Base-by-base conservation (phyloP, 352 stramenopile genomes). In the Phytophthora quininea region DNA sequence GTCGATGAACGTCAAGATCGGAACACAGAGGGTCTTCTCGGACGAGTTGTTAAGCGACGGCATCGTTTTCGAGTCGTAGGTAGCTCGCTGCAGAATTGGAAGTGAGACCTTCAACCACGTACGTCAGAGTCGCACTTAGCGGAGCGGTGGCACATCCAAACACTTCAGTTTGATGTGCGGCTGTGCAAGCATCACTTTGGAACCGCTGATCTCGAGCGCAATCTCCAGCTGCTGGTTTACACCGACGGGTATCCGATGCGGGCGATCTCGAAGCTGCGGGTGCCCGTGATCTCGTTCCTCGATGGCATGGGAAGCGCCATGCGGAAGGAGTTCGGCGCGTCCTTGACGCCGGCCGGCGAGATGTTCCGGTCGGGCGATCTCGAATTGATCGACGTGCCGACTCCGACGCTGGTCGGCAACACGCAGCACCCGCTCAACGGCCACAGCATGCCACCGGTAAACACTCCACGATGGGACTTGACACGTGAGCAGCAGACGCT, bases 271-370 rank as follows among this genome's bases (percentile, higher is more conserved):
- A 62, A 69, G 45, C 32, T 76, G 4, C 58, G 64, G 9, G 54
- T 77, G 3, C 73, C 73, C 10, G 57, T 80, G 27, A 58, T 78
- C 19, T 76, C 73, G 35, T 76, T 77, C 51, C 65, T 81, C 54
- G 59, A 60, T 62, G 69, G 73, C 14, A 66, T 81, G 30, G 73
- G 69, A 4, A 38, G 54, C 11, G 64, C 57, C 62, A 71, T 78
- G 64, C 73, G 73, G 15, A 64, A 66, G 51, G 48, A 72, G 54
- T 64, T 81, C 46, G 62, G 50, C 33, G 62, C 69, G 2, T 73
- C 61, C 0, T 29, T 47, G 33, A 69, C 69, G 9, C 55, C 56
- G 5, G 69, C 69, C 0, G 69, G 69, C 0, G 66, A 74, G 4
- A 58, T 81, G 3, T 78, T 69, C 32, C 69, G 73, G 3, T 62